Evolutionary conservation across 2,329 filamentous ascomycete genomes (phyloP), one percentile per base, ranked within the genome.

Genomic region (Rhynchosporium secalis): DNA sequence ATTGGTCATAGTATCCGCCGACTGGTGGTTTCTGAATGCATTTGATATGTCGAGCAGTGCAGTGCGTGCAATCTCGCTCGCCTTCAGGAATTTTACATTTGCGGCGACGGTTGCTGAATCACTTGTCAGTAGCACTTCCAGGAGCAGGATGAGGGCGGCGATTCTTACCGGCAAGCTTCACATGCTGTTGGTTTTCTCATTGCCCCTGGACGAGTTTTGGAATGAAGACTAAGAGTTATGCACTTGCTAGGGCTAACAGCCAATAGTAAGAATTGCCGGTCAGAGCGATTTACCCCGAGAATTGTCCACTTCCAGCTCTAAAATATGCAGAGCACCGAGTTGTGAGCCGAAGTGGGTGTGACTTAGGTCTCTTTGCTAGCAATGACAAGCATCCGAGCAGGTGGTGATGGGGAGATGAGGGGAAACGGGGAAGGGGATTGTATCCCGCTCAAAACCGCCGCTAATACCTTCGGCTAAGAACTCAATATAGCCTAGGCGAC

Each of bases 131-230:
- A 8, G 51, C 29, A 12, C 4, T 5, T 36, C 7, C n/a, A 38
- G 20, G 8, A 38, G 8, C 33, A 52, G 20, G n/a, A 52, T 38
- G n/a, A 20, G 7, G 28, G 20, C 33, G 38, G 10, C 10, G 9
- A 3, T 28, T 29, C 51, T 40, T 40, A 54, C 51, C 51, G 51
- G 36, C 51, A 54, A 4, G 51, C 51, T 41, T 54, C 51, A 40
- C 51, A 54, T 8, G 51, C 51, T 15, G 51, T 54, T 54, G 51
- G 51, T 33, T 54, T 54, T 38, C 51, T 54, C 51, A 54, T 54
- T 41, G 51, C 36, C 36, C 38, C 31, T 26, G 33, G 51, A 15
- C 20, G 40, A 31, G 36, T 29, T 36, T 15, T 38, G 12, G 9
- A 15, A 40, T 10, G n/a, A 28, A 40, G 33, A 26, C 33, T 3